Evolutionary conservation across 2,329 filamentous ascomycete genomes (phyloP), one percentile per base, ranked within the genome.

Genomic region (Colletotrichum brevisporum): DNA sequence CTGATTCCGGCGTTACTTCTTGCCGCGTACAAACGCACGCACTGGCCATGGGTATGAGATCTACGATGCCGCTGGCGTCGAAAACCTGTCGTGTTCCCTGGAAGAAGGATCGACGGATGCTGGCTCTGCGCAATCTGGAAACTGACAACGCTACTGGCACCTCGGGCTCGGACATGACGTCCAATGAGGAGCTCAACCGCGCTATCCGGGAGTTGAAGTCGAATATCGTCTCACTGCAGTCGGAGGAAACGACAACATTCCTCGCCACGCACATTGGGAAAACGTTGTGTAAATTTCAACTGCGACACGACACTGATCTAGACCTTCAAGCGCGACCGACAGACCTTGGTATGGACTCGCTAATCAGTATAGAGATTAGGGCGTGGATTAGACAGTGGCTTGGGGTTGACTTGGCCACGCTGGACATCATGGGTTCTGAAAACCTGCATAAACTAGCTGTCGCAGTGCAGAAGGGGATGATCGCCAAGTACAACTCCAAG

Each of bases 21-120:
- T 31, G 50, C 13, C 24, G 15, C 8, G 27, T 56, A 18, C 52
- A 56, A 16, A 10, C 26, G 13, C 18, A 10, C 50, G 1, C 45
- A 15, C 24, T 65, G 31, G 62, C 54, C 15, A 58, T 60, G 53
- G 62, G 62, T 13, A 51, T 65, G 54, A 36, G 55, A 8, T 58
- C 62, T 5, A 60, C 45, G 2, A 53, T 47, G n/a, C 52, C 60
- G 3, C 21, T 60, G 26, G 18, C 47, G 4, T 65, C 62, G 12
- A 58, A 58, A 60, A n/a, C 3, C 43, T 67, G 31, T 51, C 63
- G 71, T 3, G 54, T 70, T 16, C 54, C 67, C n/a, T 74, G 72
- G 73, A 67, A 71, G 3, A 71, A 62, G 31, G 75, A 76, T 41
- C 45, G 55, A 4, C 72, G 75, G 41, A 75, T 76, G 75, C 73